Evolutionary conservation across 2,329 filamentous ascomycete genomes (phyloP).

Genomic region (Colletotrichum siamense): DNA sequence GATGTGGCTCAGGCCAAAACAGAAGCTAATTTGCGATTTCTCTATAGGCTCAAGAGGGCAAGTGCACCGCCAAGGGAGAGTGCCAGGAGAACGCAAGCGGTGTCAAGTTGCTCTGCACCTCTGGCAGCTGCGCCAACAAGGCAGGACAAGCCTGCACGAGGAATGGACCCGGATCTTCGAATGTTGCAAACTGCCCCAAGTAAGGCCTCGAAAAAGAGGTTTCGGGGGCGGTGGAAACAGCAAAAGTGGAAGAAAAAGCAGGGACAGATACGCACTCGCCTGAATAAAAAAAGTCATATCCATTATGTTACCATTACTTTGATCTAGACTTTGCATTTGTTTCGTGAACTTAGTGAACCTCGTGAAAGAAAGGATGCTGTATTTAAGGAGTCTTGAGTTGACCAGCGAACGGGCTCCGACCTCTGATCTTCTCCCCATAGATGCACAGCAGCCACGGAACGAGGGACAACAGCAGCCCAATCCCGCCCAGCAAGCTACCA

Average conservation of each 20-base stretch:
- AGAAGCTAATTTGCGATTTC: background rate
- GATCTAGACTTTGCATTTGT: rapidly evolving
- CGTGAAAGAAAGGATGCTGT: background rate
- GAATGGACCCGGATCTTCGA: background rate
- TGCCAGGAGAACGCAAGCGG: background rate
- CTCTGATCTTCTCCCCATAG: conserved; percentile 66
- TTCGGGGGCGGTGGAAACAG: background rate
- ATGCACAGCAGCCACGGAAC: conserved; percentile 73
- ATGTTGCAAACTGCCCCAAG: background rate
- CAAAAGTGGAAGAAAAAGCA: background rate
- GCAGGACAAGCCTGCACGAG: background rate
- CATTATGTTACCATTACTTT: background rate
- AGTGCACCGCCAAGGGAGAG: background rate
- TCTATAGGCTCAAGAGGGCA: background rate
- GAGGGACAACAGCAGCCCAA: conserved; percentile 55
- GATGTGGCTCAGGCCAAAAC: background rate
- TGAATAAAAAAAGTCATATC: background rate
- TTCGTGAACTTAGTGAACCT: background rate
- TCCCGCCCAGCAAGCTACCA: conserved; percentile 66
- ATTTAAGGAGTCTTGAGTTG: background rate
- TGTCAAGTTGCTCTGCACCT: background rate
- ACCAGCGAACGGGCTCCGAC: conserved; percentile 66
- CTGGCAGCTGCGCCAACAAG: background rate
- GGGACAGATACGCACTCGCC: background rate
- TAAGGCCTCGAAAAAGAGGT: background rate